Evolutionary conservation across 2,329 filamentous ascomycete genomes (phyloP).

Genomic region (Ophiosphaerella narmari): DNA sequence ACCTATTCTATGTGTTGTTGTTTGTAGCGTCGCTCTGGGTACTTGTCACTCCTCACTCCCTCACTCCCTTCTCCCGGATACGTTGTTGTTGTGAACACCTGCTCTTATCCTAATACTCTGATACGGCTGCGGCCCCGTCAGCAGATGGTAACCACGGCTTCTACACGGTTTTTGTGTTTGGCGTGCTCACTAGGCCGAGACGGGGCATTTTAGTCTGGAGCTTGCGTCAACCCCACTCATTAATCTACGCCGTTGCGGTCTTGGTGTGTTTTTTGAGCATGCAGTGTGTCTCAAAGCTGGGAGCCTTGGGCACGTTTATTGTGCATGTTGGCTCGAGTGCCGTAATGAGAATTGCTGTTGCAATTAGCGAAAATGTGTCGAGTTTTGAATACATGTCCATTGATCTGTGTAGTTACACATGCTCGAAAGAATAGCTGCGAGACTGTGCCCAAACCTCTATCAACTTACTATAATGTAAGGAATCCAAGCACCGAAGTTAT

Average conservation of each 20-base stretch:
- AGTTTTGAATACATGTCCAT: no score
- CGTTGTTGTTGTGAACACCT: no score
- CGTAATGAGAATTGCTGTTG: neutral
- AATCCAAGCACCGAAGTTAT: no score
- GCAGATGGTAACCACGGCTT: neutral
- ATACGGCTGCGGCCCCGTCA: slow-evolving; percentile 23
- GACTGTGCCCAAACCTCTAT: no score
- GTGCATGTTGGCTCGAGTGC: slow-evolving; percentile 20
- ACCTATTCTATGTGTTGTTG: no score
- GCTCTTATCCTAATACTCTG: slow-evolving; percentile 1
- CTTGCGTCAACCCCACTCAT: slow-evolving; percentile 34
- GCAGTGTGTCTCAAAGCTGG: slow-evolving; percentile 23
- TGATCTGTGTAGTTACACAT: no score
- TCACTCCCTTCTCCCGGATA: no score
- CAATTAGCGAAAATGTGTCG: neutral
- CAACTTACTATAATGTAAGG: no score
- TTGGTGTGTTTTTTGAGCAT: slow-evolving; percentile 28
- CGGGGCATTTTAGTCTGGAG: slow-evolving; percentile 24
- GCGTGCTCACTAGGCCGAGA: slow-evolving; percentile 28
- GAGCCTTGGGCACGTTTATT: slow-evolving; percentile 17
- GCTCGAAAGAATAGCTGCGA: no score
- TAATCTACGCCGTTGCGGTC: slow-evolving; percentile 30
- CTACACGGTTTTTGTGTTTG: no score
- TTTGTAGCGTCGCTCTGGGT: no score
- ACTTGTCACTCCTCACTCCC: no score